Evolutionary conservation across 805 yeast species (phyloP), one percentile per base, ranked within the genome.

Genomic region (Debaryomyces hansenii): DNA sequence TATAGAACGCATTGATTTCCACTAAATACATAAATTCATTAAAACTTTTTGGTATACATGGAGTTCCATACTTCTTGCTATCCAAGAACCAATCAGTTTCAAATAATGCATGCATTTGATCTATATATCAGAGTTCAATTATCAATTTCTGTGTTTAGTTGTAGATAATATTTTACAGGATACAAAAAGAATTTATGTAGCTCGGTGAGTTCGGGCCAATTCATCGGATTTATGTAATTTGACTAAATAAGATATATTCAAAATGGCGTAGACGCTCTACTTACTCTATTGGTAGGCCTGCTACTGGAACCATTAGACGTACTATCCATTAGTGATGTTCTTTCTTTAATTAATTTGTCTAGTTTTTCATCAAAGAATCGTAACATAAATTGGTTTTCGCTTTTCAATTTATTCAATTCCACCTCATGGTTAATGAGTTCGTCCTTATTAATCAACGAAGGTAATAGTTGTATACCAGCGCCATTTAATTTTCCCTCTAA

Each of bases 211-310:
- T 4, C 27, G 27, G 27, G 18, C 18, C 18, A 16, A 16, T 16
- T 16, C 18, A 16, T 16, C 18, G 18, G 18, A 16, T 16, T 16
- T 16, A 16, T 16, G 18, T 16, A 2, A 16, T 16, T 24, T 24
- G 7, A 24, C 27, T 24, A 24, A 24, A 24, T 24, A 24, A 24
- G 27, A 24, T 9, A 12, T 31, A 31, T 11, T 45, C 44, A 55
- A 46, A 63, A 55, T 12, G 77, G 77, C 1, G 77, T 72, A 3
- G 72, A 49, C 6, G 70, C 74, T 34, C 77, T 54, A 52, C 76
- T 70, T 4, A 67, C 58, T 40, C 75, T 56, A 48, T 64, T 67
- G 40, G 58, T 64, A 8, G 67, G 66, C 21, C 76, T 52, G 41
- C 64, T 58, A 39, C 57, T 55, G 1, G 71, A 56, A 2, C 69